Evolutionary conservation across 495 filamentous ascomycete genomes (phyloP), one percentile per base, ranked within the genome.

Genomic region (Penicillium goetzii): DNA sequence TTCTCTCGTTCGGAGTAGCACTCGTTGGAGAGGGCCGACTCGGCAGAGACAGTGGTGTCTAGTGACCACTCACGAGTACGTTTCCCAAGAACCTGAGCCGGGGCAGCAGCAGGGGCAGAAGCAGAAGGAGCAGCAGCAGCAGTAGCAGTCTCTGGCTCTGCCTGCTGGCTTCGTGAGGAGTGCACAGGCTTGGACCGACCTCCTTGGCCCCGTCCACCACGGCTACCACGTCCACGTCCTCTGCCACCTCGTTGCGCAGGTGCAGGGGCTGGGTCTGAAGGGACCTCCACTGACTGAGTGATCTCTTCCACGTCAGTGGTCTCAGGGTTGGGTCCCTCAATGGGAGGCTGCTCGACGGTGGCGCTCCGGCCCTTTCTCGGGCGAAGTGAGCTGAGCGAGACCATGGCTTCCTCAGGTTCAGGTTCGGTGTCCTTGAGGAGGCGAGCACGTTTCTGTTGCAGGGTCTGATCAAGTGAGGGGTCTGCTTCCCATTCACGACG

Each of bases 381-480:
- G 38, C 70, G 68, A 25, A 68, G 15, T 19, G 68, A 63, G 38
- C 70, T 72, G 26, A 32, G 12, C 14, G 38, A 6, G 19, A 54
- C 30, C 1, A 36, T n/a, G 7, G 21, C 32, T 15, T 72, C 52
- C 10, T 62, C 66, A 11, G 67, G 62, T 15, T 75, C 51, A 25
- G 68, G 55, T 23, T 60, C 63, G 1, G 33, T 19, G 7, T 32
- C 28, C 58, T 72, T 64, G n/a, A 60, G 45, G 15, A 77, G 60
- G 10, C 69, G 74, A 40, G 68, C 67, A 25, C 74, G 73, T 56
- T 78, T 80, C 2, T 64, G 41, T 8, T 28, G 64, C n/a, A 76
- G 26, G 15, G 54, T 59, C 21, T 73, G 66, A 36, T 71, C 66
- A 9, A 71, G 68, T 11, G 72, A 61, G 0, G 69, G 69, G 53